These are phyloP conservation scores for Ilex paraguariensis DNA, from an alignment of 305 asterid species.

Conservation along the genomic window DNA sequence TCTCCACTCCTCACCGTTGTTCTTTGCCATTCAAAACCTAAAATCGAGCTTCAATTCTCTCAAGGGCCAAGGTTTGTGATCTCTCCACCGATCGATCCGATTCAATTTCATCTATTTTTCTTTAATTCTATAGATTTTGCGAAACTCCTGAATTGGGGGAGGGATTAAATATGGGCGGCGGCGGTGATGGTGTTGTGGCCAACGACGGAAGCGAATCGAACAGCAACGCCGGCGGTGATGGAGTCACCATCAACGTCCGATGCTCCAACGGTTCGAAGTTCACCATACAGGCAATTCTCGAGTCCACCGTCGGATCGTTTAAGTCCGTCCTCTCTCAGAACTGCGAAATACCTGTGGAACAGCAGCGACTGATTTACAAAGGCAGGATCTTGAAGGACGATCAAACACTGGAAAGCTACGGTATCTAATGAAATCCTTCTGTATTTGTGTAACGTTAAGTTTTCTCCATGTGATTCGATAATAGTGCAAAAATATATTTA, in stretches of 20 bases:
- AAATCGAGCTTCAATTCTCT: too few relatives aligned
- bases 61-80: too few relatives aligned
- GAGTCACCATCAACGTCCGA: constrained; percentile 33
- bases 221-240: constrained; percentile 15
- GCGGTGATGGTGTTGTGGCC: not conserved
- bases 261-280: constrained; percentile 43
- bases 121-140: too few relatives aligned
- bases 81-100: too few relatives aligned
- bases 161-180: not conserved
- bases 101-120: too few relatives aligned
- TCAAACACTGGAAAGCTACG: constrained; percentile 41
- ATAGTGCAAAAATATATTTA: not conserved
- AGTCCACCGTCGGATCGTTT: constrained; percentile 33
- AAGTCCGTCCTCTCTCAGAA: constrained; percentile 30
- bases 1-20: too few relatives aligned
- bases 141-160: not conserved
- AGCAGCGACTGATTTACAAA: constrained; percentile 45
- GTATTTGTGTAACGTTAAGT: not conserved
- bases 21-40: too few relatives aligned
- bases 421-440: constrained; percentile 14
- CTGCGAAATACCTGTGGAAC: constrained; percentile 37
- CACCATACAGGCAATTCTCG: constrained; percentile 29
- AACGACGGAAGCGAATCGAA: not conserved
- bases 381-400: constrained; percentile 52
- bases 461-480: not conserved